Evolutionary conservation across 2,329 filamentous ascomycete species (phyloP).

Genomic region (Penicillium freii): DNA sequence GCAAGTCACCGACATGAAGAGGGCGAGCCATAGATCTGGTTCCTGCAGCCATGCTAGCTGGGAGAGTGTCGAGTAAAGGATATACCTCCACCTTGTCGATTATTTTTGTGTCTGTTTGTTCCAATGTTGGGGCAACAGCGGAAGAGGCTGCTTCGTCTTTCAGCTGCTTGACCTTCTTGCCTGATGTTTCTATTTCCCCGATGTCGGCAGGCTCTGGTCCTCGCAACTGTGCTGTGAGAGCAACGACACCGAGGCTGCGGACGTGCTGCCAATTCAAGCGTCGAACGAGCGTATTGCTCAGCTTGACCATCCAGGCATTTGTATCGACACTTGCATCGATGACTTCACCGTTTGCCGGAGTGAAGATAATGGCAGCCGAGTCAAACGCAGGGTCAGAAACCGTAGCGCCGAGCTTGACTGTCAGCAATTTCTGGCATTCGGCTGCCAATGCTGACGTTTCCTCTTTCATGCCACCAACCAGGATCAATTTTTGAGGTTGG

Average conservation of each 20-base stretch:
- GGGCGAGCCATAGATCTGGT: constrained; percentile 77
- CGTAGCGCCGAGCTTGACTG: constrained; percentile 40
- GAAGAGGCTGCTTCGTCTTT: constrained; percentile 46
- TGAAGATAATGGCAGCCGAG: constrained; percentile 69
- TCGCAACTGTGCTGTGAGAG: constrained; percentile 74
- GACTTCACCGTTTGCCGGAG: constrained; percentile 68
- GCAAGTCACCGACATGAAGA: constrained; percentile 88
- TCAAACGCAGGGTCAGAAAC: constrained; percentile 43
- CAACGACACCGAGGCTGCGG: constrained; percentile 82
- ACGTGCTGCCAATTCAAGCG: constrained; percentile 94
- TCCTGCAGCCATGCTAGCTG: constrained; percentile 64
- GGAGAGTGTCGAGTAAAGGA: constrained; percentile 60
- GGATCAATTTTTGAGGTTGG: constrained; percentile 86
- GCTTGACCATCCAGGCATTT: constrained; percentile 92
- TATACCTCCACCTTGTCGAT: constrained; percentile 34
- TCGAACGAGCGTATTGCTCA: constrained; percentile 80
- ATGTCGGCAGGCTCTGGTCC: constrained; percentile 44
- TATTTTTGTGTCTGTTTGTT: constrained; percentile 8
- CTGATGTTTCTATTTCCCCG: constrained; percentile 36
- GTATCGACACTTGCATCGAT: constrained; percentile 95
- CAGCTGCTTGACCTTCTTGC: constrained; percentile 53
- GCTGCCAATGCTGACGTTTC: constrained; percentile 77
- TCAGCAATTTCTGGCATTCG: constrained; percentile 70
- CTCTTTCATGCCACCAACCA: constrained; percentile 75
- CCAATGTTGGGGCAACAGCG: constrained; percentile 22